Evolutionary conservation across 23 red algal species (phyloP).

Genomic region (Chondrus crispus): DNA sequence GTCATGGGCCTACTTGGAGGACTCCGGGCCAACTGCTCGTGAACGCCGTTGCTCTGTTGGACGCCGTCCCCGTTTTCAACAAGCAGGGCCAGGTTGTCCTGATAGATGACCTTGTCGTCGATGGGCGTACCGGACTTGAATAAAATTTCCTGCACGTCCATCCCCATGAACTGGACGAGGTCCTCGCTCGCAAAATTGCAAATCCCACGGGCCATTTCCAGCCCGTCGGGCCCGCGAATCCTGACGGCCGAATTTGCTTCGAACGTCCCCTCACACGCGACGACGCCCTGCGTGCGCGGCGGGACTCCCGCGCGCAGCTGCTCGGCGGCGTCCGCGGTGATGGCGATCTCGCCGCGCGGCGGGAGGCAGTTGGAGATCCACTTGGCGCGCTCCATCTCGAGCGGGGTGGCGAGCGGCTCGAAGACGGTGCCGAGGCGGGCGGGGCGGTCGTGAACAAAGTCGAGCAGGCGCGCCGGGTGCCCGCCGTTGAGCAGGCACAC

Average conservation of each 20-base stretch:
- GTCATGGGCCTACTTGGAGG: too few relatives aligned
- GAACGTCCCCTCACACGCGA: slow-evolving; percentile 60
- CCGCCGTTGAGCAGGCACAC: slow-evolving; percentile 88
- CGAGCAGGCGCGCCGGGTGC: slow-evolving; percentile 72
- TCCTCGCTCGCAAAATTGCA: slow-evolving; percentile 72
- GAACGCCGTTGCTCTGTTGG: too few relatives aligned
- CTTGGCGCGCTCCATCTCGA: slow-evolving; percentile 63
- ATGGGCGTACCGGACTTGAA: slow-evolving; percentile 54
- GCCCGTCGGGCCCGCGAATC: slow-evolving; percentile 36
- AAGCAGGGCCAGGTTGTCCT: slow-evolving; percentile 80
- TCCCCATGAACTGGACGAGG: slow-evolving; percentile 50
- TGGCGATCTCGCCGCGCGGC: slow-evolving; percentile 65
- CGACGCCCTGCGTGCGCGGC: slow-evolving; percentile 60
- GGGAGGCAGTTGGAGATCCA: slow-evolving; percentile 95
- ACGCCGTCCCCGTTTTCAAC: slow-evolving; percentile 13
- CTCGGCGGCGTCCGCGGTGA: slow-evolving; percentile 66
- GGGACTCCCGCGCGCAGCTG: slow-evolving; percentile 46
- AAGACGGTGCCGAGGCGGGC: slow-evolving; percentile 82
- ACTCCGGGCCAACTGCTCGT: too few relatives aligned
- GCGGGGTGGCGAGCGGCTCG: slow-evolving; percentile 49
- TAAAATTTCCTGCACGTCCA: slow-evolving; percentile 50
- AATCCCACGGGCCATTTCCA: slow-evolving; percentile 83
- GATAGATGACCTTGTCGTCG: slow-evolving; percentile 72
- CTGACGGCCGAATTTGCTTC: slow-evolving; percentile 69
- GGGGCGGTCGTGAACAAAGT: slow-evolving; percentile 64